Conservation (phyloP, 495 filamentous ascomycete genomes). For the Tuber aestivum region DNA sequence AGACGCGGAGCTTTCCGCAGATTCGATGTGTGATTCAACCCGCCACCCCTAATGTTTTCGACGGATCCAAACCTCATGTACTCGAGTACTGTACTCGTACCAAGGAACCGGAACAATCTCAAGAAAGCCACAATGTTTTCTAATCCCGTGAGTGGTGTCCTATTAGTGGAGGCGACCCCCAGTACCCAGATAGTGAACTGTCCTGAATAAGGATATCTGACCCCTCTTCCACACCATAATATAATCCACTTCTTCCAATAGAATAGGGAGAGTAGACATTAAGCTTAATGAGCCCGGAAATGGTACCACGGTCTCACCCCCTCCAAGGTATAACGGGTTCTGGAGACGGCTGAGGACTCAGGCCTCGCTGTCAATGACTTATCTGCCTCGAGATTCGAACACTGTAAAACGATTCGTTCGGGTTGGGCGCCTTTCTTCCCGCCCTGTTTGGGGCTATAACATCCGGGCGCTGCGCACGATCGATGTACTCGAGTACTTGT, state of each 20-base stretch:
- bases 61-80: neutral
- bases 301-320: no score
- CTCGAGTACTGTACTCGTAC: no score
- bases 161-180: no score
- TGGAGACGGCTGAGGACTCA: no score
- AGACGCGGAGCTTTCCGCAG: neutral
- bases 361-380: no score
- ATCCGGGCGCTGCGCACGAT: no score
- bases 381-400: no score
- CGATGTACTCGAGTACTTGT: no score
- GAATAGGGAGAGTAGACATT: neutral
- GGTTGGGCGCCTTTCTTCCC: no score
- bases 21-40: neutral
- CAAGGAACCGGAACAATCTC: neutral
- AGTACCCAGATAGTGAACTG: neutral
- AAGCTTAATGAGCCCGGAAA: neutral
- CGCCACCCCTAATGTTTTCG: neutral
- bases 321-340: neutral
- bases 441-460: no score
- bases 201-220: neutral
- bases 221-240: no score
- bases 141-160: neutral
- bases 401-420: no score
- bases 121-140: neutral
- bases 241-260: neutral